Evolutionary conservation across 768 basidiomycete genomes (phyloP).

Genomic region (Podaxis carcinomalis): DNA sequence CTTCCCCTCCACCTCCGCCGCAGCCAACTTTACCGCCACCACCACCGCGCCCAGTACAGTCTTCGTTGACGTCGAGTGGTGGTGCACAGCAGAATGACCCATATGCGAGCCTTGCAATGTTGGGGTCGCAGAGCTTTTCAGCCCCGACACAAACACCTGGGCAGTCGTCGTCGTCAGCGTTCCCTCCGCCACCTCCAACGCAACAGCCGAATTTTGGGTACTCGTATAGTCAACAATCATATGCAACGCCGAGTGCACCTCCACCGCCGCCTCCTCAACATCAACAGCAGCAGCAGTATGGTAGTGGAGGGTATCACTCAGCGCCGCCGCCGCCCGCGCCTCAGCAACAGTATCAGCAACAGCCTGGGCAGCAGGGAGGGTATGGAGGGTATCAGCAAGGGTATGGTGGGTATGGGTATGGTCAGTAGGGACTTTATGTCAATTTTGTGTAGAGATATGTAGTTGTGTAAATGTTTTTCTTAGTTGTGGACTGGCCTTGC

Average conservation of each 20-base stretch:
- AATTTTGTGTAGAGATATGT: not conserved
- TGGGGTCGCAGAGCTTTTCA: conserved; percentile 16
- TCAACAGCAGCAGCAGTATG: conserved; percentile 17
- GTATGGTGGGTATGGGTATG: conserved; percentile 17
- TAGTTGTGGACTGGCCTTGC: too few species aligned
- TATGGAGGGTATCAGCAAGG: conserved; percentile 21
- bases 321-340: conserved; percentile 18
- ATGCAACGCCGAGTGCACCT: conserved; percentile 18
- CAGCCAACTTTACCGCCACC: conserved; percentile 9
- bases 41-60: conserved; percentile 20
- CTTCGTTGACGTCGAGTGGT: conserved; percentile 13
- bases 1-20: conserved; percentile 9
- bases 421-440: not conserved
- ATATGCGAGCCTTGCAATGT: conserved; percentile 33
- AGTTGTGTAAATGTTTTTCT: too few species aligned
- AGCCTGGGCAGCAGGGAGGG: conserved; percentile 13
- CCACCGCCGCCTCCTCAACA: conserved; percentile 19
- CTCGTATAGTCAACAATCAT: conserved; percentile 12
- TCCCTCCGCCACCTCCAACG: conserved; percentile 18
- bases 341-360: conserved; percentile 12
- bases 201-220: conserved; percentile 18
- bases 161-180: conserved; percentile 12
- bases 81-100: conserved; percentile 28
- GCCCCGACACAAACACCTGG: not conserved
- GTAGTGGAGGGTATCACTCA: conserved; percentile 14